Percentiles rank a stretch among this genome's conserved stretches.
Conservation (phyloP, 2,329 filamentous ascomycete species). For the Ophiostoma australiae region DNA sequence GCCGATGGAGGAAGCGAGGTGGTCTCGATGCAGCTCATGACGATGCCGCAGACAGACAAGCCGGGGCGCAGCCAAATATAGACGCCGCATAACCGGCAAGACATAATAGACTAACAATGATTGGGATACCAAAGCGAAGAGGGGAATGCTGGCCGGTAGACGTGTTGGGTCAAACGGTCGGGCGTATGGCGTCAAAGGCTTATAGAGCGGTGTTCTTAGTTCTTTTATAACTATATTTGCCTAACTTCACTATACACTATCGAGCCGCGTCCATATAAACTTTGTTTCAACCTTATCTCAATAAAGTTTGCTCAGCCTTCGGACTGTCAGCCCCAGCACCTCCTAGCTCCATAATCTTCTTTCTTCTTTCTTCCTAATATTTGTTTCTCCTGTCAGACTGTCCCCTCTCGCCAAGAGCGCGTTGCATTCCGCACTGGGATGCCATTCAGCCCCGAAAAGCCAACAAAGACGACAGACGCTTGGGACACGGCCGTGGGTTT, state of each 20-base stretch:
- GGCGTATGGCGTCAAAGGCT: neutral
- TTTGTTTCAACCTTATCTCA: neutral
- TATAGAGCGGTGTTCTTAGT: neutral
- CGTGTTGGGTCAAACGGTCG: neutral
- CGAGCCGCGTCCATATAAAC: neutral
- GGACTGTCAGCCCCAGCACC: neutral
- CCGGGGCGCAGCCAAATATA: neutral
- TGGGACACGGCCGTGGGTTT: neutral
- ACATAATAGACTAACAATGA: neutral
- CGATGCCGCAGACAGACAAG: neutral
- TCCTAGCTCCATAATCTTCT: neutral
- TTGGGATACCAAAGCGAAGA: neutral
- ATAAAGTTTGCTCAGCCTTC: neutral
- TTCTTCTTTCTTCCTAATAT: neutral
- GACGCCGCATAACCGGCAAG: neutral
- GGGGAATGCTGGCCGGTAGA: neutral
- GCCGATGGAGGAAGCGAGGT: neutral
- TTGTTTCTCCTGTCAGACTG: neutral
- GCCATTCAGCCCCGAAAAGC: neutral
- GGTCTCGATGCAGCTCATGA: neutral
- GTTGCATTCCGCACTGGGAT: slow-evolving; percentile 5
- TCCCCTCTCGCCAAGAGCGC: neutral
- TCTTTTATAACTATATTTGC: accelerated
- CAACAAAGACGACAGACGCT: neutral
- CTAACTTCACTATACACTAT: neutral